These are phyloP conservation scores for Tylopilus vinaceipallidus DNA, from an alignment of 768 basidiomycete species.

Conservation along the genomic window DNA sequence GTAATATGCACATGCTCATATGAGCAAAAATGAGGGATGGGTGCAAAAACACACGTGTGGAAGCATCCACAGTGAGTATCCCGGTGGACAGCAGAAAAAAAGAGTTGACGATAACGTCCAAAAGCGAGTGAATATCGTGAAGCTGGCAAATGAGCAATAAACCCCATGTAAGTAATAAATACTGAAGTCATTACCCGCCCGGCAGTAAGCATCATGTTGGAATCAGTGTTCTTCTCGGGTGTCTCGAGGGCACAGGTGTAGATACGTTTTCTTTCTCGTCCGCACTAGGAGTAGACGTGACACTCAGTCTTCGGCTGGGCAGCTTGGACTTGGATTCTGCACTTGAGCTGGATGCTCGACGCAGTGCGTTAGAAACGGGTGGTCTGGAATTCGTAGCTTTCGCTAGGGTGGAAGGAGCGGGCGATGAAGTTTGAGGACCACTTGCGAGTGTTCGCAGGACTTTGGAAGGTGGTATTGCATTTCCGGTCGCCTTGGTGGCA, in stretches of 20 bases:
- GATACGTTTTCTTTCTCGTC: slow-evolving; percentile 62
- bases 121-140: slow-evolving; percentile 11
- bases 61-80: slow-evolving; percentile 6
- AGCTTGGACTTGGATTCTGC: slow-evolving; percentile 35
- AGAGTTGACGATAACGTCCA: too few relatives aligned
- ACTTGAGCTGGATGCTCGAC: slow-evolving; percentile 32
- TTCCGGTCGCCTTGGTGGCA: slow-evolving; percentile 34
- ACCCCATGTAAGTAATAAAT: slow-evolving; percentile 9
- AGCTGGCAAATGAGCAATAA: slow-evolving; percentile 1
- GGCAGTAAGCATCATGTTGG: slow-evolving; percentile 10
- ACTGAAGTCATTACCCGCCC: slow-evolving; percentile 1
- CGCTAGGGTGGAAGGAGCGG: slow-evolving; percentile 34
- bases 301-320: slow-evolving; percentile 33
- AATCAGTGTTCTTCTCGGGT: slow-evolving; percentile 16
- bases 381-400: slow-evolving; percentile 17
- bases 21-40: slow-evolving; percentile 2
- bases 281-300: slow-evolving; percentile 38
- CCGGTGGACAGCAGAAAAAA: slow-evolving; percentile 7
- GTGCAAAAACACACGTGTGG: slow-evolving; percentile 7
- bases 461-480: slow-evolving; percentile 51
- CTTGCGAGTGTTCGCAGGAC: slow-evolving; percentile 32
- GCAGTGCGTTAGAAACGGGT: slow-evolving; percentile 13
- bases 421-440: slow-evolving; percentile 38
- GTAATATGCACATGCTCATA: slow-evolving; percentile 15
- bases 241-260: slow-evolving; percentile 21